A percentile compares a stretch with the other conserved stretches of the same genome.
Evolutionary conservation across 371 early-diverging fungal genomes (phyloP).

Genomic region (Actinomortierella wolfii): DNA sequence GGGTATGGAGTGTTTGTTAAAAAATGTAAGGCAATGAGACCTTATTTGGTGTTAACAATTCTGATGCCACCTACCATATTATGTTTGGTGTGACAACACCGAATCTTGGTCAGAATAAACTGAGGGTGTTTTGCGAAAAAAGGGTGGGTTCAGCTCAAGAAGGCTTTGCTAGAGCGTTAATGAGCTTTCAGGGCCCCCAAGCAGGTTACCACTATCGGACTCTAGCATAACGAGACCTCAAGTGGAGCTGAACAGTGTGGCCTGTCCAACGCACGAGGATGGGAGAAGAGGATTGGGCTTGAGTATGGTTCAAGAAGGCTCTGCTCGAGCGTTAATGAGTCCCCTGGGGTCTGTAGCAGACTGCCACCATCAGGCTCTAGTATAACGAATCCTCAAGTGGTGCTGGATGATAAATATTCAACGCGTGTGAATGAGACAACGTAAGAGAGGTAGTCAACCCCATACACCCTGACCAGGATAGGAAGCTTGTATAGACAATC

Average conservation of each 20-base stretch:
- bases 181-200: slow-evolving; percentile 14
- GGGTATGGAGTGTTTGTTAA: no score
- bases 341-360: slow-evolving; percentile 15
- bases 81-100: no score
- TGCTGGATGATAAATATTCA: slow-evolving; percentile 24
- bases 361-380: slow-evolving; percentile 17
- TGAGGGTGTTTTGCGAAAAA: no score
- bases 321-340: slow-evolving; percentile 11
- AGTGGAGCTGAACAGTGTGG: slow-evolving; percentile 22
- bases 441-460: slow-evolving; percentile 27
- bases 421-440: slow-evolving; percentile 21
- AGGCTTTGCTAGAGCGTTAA: slow-evolving; percentile 29
- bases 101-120: no score
- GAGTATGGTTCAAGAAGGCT: slow-evolving; percentile 6
- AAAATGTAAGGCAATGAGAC: no score
- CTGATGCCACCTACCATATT: no score
- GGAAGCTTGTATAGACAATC: slow-evolving; percentile 8
- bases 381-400: slow-evolving; percentile 24
- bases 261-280: slow-evolving; percentile 24
- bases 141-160: slow-evolving; percentile 22
- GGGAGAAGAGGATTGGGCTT: slow-evolving; percentile 5
- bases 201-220: slow-evolving; percentile 21
- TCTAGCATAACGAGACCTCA: slow-evolving; percentile 30
- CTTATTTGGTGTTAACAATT: no score
- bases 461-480: slow-evolving; percentile 21